Percentiles rank a stretch among this genome's conserved stretches.
Conservation (phyloP, 768 basidiomycete species). For the Pisolithus orientalis region DNA sequence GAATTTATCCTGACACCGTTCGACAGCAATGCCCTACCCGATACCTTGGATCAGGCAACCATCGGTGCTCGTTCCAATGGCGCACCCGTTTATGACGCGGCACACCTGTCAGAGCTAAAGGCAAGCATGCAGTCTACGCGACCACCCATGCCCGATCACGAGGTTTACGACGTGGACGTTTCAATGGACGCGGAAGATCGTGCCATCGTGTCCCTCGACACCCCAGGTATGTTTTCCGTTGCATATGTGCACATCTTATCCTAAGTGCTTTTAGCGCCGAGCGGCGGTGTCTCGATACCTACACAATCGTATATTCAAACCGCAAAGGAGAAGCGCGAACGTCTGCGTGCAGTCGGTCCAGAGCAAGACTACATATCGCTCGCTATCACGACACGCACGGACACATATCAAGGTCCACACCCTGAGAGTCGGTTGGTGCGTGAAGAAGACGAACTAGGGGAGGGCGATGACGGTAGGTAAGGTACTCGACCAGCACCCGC, state of each 20-base stretch:
- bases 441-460: conserved; percentile 85
- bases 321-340: conserved; percentile 73
- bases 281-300: conserved; percentile 48
- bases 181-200: conserved; percentile 38
- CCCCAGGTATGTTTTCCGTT: conserved; percentile 23
- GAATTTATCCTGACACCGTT: conserved; percentile 9
- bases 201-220: conserved; percentile 26
- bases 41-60: conserved; percentile 49
- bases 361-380: conserved; percentile 76
- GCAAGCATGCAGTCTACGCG: conserved; percentile 64
- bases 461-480: conserved; percentile 76
- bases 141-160: conserved; percentile 29
- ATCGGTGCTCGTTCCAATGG: conserved; percentile 39
- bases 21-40: conserved; percentile 35
- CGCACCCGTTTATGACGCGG: conserved; percentile 63
- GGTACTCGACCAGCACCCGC: background rate
- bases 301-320: conserved; percentile 64
- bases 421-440: conserved; percentile 77
- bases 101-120: conserved; percentile 72
- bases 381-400: conserved; percentile 52
- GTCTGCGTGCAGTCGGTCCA: conserved; percentile 46
- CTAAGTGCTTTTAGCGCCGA: conserved; percentile 20
- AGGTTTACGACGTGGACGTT: conserved; percentile 45
- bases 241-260: background rate
- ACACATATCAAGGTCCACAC: conserved; percentile 65